Evolutionary conservation across 306 rosid genomes (phyloP), one percentile per base, ranked within the genome.

Genomic region (Crataegus laevigata): DNA sequence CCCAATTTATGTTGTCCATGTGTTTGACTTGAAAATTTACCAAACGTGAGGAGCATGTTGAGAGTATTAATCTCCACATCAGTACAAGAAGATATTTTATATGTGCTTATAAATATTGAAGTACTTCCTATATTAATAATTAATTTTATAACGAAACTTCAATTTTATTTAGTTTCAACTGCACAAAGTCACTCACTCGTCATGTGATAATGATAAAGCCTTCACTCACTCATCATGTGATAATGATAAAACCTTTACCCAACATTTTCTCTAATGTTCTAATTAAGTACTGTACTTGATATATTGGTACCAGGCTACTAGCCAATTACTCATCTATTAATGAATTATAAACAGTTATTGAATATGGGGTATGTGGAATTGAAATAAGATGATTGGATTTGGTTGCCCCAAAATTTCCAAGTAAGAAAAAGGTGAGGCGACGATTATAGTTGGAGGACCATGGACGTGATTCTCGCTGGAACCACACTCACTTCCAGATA

Each of bases 341-440:
- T 34, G 21, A 47, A 47, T 21, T 47, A 47, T 47, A 47, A 47
- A 15, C 17, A 47, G 5, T 47, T 47, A 47, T 15, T 47, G 54
- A 47, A 75, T 64, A 29, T 54, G 71, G 19, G 54, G 7, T 47
- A 29, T 79, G 85, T 75, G 82, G 83, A 75, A 82, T 77, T 84
- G 72, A 69, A 82, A 79, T 77, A 52, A 72, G 83, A 61, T 47
- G 84, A 77, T 75, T 82, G 81, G 84, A 84, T 86, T 87, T 82
- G 82, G 79, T 4, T 83, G 69, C 80, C 69, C 79, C 66, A 74
- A 77, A 85, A 76, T 50, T 79, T 87, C 84, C 75, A 86, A 83
- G 75, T 77, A 65, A 58, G 78, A 82, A 84, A 73, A 78, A 65
- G 82, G 61, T 6, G 71, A 34, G 32, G 66, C 29, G 66, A 15